Evolutionary conservation across 257 asterid species (phyloP), one percentile per base, ranked within the genome.

Genomic region (Primulina tabacum): DNA sequence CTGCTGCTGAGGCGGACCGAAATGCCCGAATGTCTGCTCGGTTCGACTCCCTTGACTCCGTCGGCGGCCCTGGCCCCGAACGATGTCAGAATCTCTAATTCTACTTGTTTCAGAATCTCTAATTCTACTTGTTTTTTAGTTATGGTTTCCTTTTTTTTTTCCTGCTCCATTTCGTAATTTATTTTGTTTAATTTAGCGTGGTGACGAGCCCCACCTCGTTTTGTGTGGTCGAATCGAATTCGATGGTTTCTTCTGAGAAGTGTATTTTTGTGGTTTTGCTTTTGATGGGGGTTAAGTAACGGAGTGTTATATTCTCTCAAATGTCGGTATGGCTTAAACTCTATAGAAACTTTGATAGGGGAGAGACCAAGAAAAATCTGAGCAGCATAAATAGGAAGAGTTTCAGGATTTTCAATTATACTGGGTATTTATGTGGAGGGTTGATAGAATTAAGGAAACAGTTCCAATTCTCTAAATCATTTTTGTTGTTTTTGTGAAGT

Each of bases 61-160:
- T 87, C 12, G 96, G 91, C 60, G 99, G 97, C 62, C 99, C 96
- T 67, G 99, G 99, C 20, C 90, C 97, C 52, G 99, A 91, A 78
- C 85, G 97, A 83, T 94, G 99, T 94, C 5, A 77, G 90, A 72
- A 14, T 69, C 58, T n/a, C 10, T 66, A 14, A 57, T 84, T 73
- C 72, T 38, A 71, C 29, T 63, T 10, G 0, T 11, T n/a, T 74
- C 5, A 77, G 90, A 72, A 14, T 69, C 55, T n/a, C 10, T 66
- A 11, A 57, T 84, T 73, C 72, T 38, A 72, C 29, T 63, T 10
- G 0, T 11, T n/a, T 74, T 57, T 50, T 40, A 53, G 8, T 52
- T 30, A 32, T 18, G 43, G 8, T 64, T 6, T 4, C 8, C 0
- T 2, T 17, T 65, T 7, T 1, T 29, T 30, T 26, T 7, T 4